Evolutionary conservation across 768 basidiomycete species (phyloP), one percentile per base, ranked within the genome.

Genomic region (Lactarius quietus): DNA sequence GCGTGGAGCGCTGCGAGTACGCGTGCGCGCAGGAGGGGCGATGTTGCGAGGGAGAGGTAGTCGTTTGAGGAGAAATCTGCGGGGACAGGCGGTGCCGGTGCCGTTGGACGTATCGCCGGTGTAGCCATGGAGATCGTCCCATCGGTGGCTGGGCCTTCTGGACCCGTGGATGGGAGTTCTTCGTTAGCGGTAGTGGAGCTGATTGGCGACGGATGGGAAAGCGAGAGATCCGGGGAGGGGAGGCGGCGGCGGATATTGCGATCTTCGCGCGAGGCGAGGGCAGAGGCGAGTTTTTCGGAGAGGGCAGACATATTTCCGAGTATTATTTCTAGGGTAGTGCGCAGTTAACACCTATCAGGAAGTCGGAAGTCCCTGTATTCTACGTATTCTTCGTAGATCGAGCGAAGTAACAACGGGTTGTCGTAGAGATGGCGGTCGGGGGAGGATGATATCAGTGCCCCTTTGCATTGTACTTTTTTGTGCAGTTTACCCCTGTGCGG

Each of bases 61-160:
- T 97, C 93, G 75, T 96, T 97, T 3, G 93, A 90, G n/a, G 83
- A 89, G 74, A 93, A 93, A 72, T 94, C 91, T 60, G 82, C 76
- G 28, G 67, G 65, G 82, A 74, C 18, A 12, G 36, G 28, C 33
- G 41, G 23, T 81, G 75, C 52, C 14, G 45, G 15, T 17, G 53
- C 28, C 4, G 29, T 7, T 20, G 20, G 17, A 14, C 3, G n/a
- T 81, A 75, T 51, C 31, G 29, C 28, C 17, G 31, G 29, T 31
- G 29, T 52, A 4, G 20, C 20, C 5, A 33, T 33, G 28, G 31
- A 5, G 53, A 33, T 33, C 29, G 29, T 29, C 9, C 31, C 53
- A 29, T 7, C 7, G 18, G 28, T 29, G 15, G 23, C 52, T 38
- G 2, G 2, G 9, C 3, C 14, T 38, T 38, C 14, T 38, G 38